A percentile compares a stretch with the other conserved stretches of the same genome.
These are phyloP conservation scores for Clavispora carvajalis DNA, from an alignment of 805 yeast genomes.

Conservation along the genomic window DNA sequence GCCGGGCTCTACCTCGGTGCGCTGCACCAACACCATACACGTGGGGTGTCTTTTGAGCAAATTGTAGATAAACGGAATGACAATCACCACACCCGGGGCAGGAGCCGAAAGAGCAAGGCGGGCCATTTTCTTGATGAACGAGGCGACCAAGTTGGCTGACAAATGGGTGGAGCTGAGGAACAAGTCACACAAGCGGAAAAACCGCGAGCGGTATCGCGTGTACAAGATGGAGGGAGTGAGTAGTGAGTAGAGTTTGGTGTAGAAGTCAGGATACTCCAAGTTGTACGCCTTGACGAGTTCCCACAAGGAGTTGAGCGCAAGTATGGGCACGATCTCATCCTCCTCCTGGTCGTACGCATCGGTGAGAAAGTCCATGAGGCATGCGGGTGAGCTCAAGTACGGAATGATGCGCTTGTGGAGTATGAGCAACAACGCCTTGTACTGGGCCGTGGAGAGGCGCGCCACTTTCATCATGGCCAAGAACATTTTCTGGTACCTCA, in stretches of 20 bases:
- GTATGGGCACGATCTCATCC: slow-evolving; percentile 53
- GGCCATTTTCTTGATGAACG: slow-evolving; percentile 80
- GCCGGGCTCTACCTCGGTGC: slow-evolving; percentile 23
- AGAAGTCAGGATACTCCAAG: slow-evolving; percentile 89
- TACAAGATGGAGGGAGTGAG: slow-evolving; percentile 72
- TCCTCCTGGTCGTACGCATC: slow-evolving; percentile 61
- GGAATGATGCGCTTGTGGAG: slow-evolving; percentile 86
- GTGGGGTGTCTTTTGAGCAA: slow-evolving; percentile 87
- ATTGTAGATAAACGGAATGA: slow-evolving; percentile 89
- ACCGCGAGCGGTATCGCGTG: slow-evolving; percentile 77
- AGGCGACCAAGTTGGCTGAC: slow-evolving; percentile 77
- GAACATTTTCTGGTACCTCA: slow-evolving; percentile 69
- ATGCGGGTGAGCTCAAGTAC: slow-evolving; percentile 68
- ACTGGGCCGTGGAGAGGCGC: slow-evolving; percentile 48
- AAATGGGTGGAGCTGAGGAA: slow-evolving; percentile 85
- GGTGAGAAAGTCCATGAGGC: slow-evolving; percentile 88
- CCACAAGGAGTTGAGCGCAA: slow-evolving; percentile 84
- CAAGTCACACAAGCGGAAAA: slow-evolving; percentile 78
- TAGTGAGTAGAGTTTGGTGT: slow-evolving; percentile 71
- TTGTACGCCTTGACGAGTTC: slow-evolving; percentile 76
- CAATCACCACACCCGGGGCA: slow-evolving; percentile 82
- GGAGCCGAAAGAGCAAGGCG: slow-evolving; percentile 72
- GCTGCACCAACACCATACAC: slow-evolving; percentile 85
- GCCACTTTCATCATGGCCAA: slow-evolving; percentile 46
- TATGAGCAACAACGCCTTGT: slow-evolving; percentile 61